Evolutionary conservation across 148 eudicot genomes (phyloP).

Genomic region (Chenopodium album): DNA sequence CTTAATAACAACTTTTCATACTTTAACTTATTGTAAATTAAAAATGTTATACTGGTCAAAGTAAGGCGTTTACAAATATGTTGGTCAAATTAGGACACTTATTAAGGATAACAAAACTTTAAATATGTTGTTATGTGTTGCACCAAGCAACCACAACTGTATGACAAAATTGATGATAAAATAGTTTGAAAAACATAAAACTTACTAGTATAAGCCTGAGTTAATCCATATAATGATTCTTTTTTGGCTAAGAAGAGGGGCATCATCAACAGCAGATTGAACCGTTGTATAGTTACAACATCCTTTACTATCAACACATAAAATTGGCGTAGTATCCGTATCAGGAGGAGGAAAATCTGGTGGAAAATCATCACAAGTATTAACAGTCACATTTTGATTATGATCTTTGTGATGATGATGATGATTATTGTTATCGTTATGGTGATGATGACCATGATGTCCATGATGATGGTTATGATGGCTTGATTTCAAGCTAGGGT

Average conservation of each 20-base stretch:
- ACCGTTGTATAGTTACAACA: slow-evolving; percentile 86
- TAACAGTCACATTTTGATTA: slow-evolving; percentile 1
- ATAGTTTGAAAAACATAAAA: background rate
- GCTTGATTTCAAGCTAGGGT: background rate
- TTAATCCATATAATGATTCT: slow-evolving; percentile 76
- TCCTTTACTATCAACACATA: slow-evolving; percentile 87
- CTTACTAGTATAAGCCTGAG: slow-evolving; percentile 78
- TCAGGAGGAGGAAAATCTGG: slow-evolving; percentile 68
- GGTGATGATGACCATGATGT: slow-evolving; percentile 34
- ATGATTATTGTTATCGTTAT: slow-evolving; percentile 22
- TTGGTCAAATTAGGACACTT: no score
- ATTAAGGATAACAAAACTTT: no score
- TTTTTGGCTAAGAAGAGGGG: slow-evolving; percentile 52
- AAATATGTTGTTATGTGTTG: no score
- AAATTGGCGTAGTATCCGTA: slow-evolving; percentile 49
- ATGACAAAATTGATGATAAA: no score
- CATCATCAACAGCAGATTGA: slow-evolving; percentile 78
- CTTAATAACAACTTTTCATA: no score
- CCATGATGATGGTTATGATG: slow-evolving; percentile 30
- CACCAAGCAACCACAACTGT: no score
- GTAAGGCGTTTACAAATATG: no score
- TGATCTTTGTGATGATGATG: slow-evolving; percentile 6
- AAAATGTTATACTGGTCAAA: no score
- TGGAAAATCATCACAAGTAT: slow-evolving; percentile 71
- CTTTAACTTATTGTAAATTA: no score